Evolutionary conservation across 2,329 filamentous ascomycete species (phyloP).

Genomic region (Fonsecaea monophora): DNA sequence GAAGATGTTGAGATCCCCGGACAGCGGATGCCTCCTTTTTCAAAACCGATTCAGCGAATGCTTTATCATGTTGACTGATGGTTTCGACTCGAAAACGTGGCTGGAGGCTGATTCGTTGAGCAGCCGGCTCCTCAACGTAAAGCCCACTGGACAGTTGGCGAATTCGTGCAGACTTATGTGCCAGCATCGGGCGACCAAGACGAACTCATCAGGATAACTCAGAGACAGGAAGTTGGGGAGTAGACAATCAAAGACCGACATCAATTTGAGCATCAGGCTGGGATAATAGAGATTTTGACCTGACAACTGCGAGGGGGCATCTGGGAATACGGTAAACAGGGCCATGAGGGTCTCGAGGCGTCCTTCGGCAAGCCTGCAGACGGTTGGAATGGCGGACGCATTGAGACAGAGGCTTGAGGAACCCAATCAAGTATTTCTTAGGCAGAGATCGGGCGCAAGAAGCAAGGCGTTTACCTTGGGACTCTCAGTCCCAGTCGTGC

Average conservation of each 20-base stretch:
- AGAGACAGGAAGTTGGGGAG: neutral
- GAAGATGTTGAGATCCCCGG: constrained; percentile 16
- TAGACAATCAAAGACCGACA: constrained; percentile 7
- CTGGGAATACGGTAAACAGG: neutral
- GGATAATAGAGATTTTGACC: constrained; percentile 6
- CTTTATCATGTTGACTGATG: constrained; percentile 22
- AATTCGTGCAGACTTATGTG: constrained; percentile 17
- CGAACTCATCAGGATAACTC: neutral
- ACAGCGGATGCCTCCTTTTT: constrained; percentile 17
- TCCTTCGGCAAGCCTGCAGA: constrained; percentile 7
- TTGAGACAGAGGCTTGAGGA: constrained; percentile 15
- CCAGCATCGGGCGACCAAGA: constrained; percentile 9
- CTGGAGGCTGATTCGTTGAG: constrained; percentile 19
- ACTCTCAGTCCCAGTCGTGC: constrained; percentile 3
- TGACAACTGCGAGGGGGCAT: neutral
- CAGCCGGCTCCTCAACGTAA: constrained; percentile 6
- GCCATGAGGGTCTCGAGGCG: constrained; percentile 10
- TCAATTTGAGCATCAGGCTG: constrained; percentile 4
- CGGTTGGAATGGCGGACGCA: neutral
- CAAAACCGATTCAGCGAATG: constrained; percentile 22
- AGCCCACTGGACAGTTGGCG: constrained; percentile 14
- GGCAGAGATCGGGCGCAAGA: constrained; percentile 7
- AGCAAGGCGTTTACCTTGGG: constrained; percentile 7
- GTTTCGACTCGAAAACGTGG: constrained; percentile 21
- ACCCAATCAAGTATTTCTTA: constrained; percentile 8